Conservation (phyloP, 1,139 yeast species). For the Pneumocystis carinii region DNA sequence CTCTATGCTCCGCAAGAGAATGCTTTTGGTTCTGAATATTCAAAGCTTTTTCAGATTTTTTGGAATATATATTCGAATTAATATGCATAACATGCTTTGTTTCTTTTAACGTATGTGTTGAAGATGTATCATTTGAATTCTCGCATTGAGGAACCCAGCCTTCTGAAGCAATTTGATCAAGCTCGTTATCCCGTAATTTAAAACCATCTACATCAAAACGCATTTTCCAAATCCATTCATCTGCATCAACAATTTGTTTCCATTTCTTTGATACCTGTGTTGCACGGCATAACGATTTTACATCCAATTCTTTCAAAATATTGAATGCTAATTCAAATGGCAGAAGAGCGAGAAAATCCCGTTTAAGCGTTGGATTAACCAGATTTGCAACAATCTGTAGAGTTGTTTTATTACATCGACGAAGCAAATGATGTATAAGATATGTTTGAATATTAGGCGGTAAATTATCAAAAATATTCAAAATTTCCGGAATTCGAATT, state of each 20-base stretch:
- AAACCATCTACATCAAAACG: conserved; percentile 24
- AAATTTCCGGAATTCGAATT: conserved; percentile 20
- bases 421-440: conserved; percentile 44
- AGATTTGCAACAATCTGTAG: conserved; percentile 51
- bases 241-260: conserved; percentile 46
- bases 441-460: conserved; percentile 20
- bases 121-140: neutral
- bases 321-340: conserved; percentile 67
- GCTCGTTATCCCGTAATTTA: conserved; percentile 10
- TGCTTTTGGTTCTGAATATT: neutral
- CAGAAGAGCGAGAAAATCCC: conserved; percentile 55
- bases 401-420: conserved; percentile 49
- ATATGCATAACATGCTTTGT: neutral
- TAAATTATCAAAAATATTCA: conserved; percentile 23
- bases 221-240: conserved; percentile 31
- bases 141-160: conserved; percentile 3
- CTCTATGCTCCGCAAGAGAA: conserved; percentile 4
- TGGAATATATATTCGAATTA: neutral
- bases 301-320: conserved; percentile 54
- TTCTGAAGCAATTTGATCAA: neutral
- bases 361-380: conserved; percentile 45
- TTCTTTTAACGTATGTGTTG: neutral
- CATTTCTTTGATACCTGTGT: conserved; percentile 57
- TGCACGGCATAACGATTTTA: conserved; percentile 44
- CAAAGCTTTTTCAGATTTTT: neutral